Evolutionary conservation across 2,329 filamentous ascomycete genomes (phyloP).

Genomic region (Tolypocladium tropicale): DNA sequence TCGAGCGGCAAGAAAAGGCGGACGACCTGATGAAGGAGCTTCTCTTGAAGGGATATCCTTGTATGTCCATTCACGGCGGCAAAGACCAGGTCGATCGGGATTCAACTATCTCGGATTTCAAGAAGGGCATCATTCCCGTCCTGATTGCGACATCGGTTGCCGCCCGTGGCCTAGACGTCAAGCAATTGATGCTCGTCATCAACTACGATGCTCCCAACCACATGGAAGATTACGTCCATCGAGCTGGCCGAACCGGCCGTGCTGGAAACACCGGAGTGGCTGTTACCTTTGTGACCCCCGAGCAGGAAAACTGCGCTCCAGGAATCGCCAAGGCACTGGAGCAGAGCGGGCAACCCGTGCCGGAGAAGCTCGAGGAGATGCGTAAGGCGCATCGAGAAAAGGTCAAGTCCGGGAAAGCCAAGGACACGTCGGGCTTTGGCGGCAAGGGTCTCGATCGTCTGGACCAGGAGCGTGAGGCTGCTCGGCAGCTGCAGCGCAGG

Average conservation of each 20-base stretch:
- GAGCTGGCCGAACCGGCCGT: slow-evolving; percentile 84
- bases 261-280: slow-evolving; percentile 92
- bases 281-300: slow-evolving; percentile 84
- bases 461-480: slow-evolving; percentile 82
- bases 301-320: slow-evolving; percentile 82
- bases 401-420: slow-evolving; percentile 85
- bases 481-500: slow-evolving; percentile 76
- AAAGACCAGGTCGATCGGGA: slow-evolving; percentile 92
- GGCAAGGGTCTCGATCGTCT: slow-evolving; percentile 89
- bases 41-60: slow-evolving; percentile 76
- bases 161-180: slow-evolving; percentile 89
- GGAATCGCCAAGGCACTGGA: slow-evolving; percentile 88
- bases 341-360: slow-evolving; percentile 78
- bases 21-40: slow-evolving; percentile 70
- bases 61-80: slow-evolving; percentile 87
- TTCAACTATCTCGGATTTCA: slow-evolving; percentile 88
- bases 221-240: slow-evolving; percentile 92
- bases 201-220: slow-evolving; percentile 94
- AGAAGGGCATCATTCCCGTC: slow-evolving; percentile 79
- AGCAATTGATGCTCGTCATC: slow-evolving; percentile 89
- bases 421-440: slow-evolving; percentile 82
- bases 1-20: slow-evolving; percentile 83
- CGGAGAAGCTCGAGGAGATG: slow-evolving; percentile 57
- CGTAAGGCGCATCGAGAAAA: slow-evolving; percentile 72
- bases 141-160: slow-evolving; percentile 93